Evolutionary conservation across 352 stramenopile genomes (phyloP), one percentile per base, ranked within the genome.

Genomic region (Thraustochytrium striatum): DNA sequence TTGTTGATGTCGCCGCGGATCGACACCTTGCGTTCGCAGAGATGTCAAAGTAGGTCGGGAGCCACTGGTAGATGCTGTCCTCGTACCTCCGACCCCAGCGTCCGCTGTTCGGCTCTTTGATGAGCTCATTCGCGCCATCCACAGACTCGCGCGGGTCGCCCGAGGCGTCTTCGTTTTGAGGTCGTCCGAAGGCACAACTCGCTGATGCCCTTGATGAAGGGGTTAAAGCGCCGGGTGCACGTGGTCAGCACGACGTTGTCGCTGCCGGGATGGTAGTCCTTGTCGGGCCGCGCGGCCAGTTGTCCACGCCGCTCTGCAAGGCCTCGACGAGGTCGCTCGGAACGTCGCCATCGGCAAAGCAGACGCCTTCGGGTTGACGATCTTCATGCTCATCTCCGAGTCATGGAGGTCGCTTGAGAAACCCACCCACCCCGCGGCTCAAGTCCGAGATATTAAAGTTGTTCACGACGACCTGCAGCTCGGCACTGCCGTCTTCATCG

Each of bases 1-100:
- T 73, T 73, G 80, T 83, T 83, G 50, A 83, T 83, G 72, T 83
- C 62, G 41, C 69, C 57, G 38, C 57, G 38, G 52, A 83, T 82
- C 28, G 35, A 32, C 33, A 59, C 72, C 19, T 30, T 39, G 19
- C 68, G 47, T n/a, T n/a, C n/a, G n/a, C n/a, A 0, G 7, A 2
- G 41, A 83, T 69, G 59, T 58, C 50, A 57, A 83, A 72, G 58
- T 83, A 83, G 36, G 69, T 32, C 21, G 58, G 58, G 53, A 82
- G 57, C 58, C 73, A 81, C 44, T 82, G 61, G 61, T 61, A 81
- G 9, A 57, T 50, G 53, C 7, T 39, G 7, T 7, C 36, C 21
- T 75, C 68, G 35, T 28, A 75, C 7, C 8, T 8, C 5, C 44
- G 28, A 25, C 68, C 68, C 5, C 5, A 75, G 7, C 28, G 32